These are phyloP conservation scores for Globisporangium orthogonon DNA, from an alignment of 352 stramenopile species.

Conservation along the genomic window DNA sequence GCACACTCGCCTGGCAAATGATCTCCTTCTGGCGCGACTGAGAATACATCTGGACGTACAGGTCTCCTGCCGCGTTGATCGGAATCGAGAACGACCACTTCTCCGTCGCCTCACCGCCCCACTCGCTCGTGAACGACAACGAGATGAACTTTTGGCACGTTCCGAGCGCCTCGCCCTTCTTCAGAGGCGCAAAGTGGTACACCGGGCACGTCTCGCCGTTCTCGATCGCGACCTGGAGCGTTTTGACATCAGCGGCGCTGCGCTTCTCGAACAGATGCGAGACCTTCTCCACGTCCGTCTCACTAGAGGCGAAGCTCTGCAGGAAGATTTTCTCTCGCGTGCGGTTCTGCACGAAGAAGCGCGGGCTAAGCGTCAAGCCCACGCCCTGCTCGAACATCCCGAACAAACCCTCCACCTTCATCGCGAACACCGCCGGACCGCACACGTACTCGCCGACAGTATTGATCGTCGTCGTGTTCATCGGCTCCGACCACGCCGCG, in stretches of 20 bases:
- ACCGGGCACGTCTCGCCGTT: slow-evolving; percentile 60
- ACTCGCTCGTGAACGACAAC: slow-evolving; percentile 69
- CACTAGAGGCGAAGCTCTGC: slow-evolving; percentile 58
- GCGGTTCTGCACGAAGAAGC: slow-evolving; percentile 81
- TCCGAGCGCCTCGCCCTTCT: slow-evolving; percentile 49
- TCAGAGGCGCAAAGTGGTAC: slow-evolving; percentile 78
- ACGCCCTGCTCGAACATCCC: slow-evolving; percentile 73
- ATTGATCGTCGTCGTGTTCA: slow-evolving; percentile 85
- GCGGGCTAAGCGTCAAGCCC: slow-evolving; percentile 68
- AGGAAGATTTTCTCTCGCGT: slow-evolving; percentile 76
- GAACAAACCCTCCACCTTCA: slow-evolving; percentile 82
- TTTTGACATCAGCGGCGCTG: slow-evolving; percentile 50
- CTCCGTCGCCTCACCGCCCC: slow-evolving; percentile 37
- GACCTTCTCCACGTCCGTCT: slow-evolving; percentile 54
- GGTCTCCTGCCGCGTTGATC: slow-evolving; percentile 67
- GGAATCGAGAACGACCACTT: slow-evolving; percentile 80
- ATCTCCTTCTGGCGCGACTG: slow-evolving; percentile 61
- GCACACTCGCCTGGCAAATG: slow-evolving; percentile 80
- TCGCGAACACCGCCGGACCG: slow-evolving; percentile 62
- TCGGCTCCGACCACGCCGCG: slow-evolving; percentile 69
- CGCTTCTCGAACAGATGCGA: slow-evolving; percentile 72
- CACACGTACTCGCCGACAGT: slow-evolving; percentile 74
- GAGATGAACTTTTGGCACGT: slow-evolving; percentile 75
- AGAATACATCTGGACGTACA: slow-evolving; percentile 80
- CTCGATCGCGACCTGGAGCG: slow-evolving; percentile 38